These are phyloP conservation scores for Vanrija pseudolonga DNA, from an alignment of 1,284 basidiomycete species.

Conservation along the genomic window DNA sequence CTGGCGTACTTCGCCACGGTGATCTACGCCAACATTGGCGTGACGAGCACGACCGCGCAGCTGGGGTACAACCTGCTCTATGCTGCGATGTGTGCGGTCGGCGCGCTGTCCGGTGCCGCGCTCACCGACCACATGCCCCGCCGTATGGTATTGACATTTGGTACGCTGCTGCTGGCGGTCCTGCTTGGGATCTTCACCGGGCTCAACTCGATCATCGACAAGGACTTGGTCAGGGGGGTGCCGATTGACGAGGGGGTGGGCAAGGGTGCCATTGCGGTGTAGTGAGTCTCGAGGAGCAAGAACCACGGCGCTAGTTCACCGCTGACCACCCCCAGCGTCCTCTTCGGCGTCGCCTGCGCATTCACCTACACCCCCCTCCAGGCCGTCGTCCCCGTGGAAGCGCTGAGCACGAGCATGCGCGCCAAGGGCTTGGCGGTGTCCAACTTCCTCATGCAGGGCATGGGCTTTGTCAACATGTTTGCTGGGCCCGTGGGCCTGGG, in stretches of 20 bases:
- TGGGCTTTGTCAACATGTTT: slow-evolving; percentile 55
- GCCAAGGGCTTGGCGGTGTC: slow-evolving; percentile 58
- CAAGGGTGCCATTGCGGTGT: neutral
- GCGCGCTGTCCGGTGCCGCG: slow-evolving; percentile 43
- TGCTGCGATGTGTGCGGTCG: slow-evolving; percentile 54
- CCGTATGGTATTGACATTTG: slow-evolving; percentile 11
- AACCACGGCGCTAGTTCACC: too few species aligned
- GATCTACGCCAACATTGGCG: slow-evolving; percentile 30
- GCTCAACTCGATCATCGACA: neutral
- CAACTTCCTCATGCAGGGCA: slow-evolving; percentile 53
- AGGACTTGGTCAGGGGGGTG: neutral
- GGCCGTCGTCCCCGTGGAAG: slow-evolving; percentile 59
- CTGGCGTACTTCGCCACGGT: slow-evolving; percentile 51
- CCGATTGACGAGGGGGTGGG: neutral
- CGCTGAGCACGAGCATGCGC: slow-evolving; percentile 57
- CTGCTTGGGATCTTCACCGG: neutral
- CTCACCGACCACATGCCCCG: slow-evolving; percentile 11
- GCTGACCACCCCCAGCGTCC: neutral
- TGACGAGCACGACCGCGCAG: slow-evolving; percentile 20
- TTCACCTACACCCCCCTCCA: slow-evolving; percentile 48
- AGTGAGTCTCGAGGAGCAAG: too few species aligned
- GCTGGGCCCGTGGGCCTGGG: slow-evolving; percentile 51
- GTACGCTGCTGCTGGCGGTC: slow-evolving; percentile 4
- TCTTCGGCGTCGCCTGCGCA: slow-evolving; percentile 21
- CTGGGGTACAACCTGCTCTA: slow-evolving; percentile 57